Evolutionary conservation across 441 rosid genomes (phyloP).

Genomic region (Hypseocharis bilobata): DNA sequence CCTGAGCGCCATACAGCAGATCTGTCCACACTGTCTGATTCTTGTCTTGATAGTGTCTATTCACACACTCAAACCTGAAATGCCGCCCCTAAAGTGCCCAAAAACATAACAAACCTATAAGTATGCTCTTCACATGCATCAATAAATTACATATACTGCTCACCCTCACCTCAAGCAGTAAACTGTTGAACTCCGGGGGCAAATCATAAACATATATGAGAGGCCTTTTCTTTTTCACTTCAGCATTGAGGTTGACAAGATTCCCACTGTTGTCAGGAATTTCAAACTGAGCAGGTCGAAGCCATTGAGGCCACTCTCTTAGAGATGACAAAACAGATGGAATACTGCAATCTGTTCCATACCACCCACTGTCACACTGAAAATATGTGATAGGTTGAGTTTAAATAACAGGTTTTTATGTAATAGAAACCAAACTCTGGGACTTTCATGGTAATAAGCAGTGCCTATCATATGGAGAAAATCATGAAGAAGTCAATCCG

Average conservation of each 20-base stretch:
- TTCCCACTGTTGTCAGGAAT: slow-evolving; percentile 42
- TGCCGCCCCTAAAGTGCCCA: slow-evolving; percentile 67
- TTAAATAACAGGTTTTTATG: slow-evolving; percentile 15
- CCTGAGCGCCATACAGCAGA: slow-evolving; percentile 88
- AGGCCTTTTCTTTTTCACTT: slow-evolving; percentile 69
- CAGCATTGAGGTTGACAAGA: slow-evolving; percentile 48
- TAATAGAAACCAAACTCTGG: not conserved
- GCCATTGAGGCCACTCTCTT: slow-evolving; percentile 85
- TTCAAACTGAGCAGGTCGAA: slow-evolving; percentile 74
- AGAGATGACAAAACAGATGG: slow-evolving; percentile 70
- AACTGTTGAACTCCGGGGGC: slow-evolving; percentile 80
- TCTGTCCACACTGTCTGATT: slow-evolving; percentile 88
- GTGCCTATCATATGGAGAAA: not conserved
- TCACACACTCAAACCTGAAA: slow-evolving; percentile 73
- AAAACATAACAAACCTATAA: slow-evolving; percentile 21
- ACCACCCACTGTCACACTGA: slow-evolving; percentile 85
- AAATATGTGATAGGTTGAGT: slow-evolving; percentile 17
- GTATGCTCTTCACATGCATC: slow-evolving; percentile 11
- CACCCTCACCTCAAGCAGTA: slow-evolving; percentile 77
- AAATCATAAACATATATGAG: slow-evolving; percentile 87
- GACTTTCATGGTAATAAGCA: not conserved
- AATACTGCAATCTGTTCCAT: slow-evolving; percentile 80
- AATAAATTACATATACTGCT: slow-evolving; percentile 9
- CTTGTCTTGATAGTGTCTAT: slow-evolving; percentile 64
- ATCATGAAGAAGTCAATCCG: not conserved